These are phyloP conservation scores for Dipteronia sinensis DNA, from an alignment of 345 rosid species.

Conservation along the genomic window DNA sequence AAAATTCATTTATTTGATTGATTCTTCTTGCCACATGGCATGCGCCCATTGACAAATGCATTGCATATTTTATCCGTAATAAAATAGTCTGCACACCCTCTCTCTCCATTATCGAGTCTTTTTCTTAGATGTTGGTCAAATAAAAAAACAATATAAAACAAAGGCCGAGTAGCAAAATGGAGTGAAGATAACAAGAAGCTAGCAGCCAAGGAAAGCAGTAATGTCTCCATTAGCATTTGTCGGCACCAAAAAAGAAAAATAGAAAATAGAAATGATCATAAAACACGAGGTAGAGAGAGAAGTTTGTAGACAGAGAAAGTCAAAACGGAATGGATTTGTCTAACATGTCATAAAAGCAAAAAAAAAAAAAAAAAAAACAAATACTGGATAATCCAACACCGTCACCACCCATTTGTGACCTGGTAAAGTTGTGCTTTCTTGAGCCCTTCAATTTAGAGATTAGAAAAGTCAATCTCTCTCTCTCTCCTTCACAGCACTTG, in stretches of 20 bases:
- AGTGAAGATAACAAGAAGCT: not conserved
- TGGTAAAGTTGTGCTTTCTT: conserved; percentile 29
- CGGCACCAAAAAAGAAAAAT: not conserved
- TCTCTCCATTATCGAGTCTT: too few species aligned
- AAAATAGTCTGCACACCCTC: too few species aligned
- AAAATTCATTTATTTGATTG: too few species aligned
- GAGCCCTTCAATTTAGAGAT: conserved; percentile 22
- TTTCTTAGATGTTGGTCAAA: not conserved
- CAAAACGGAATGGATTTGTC: not conserved
- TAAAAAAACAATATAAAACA: not conserved
- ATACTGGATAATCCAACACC: not conserved
- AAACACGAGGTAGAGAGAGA: conserved; percentile 24
- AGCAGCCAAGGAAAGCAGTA: not conserved
- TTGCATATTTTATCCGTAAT: too few species aligned
- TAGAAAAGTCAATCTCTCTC: conserved; percentile 48
- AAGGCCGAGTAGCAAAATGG: not conserved
- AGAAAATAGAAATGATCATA: not conserved
- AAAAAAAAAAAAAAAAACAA: not conserved
- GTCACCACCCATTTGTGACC: conserved; percentile 19
- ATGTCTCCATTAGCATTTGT: conserved; percentile 11
- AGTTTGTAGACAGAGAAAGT: conserved; percentile 13
- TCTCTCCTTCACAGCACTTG: conserved; percentile 21
- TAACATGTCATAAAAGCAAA: not conserved
- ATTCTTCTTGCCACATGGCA: too few species aligned
- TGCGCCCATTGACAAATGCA: too few species aligned